Conservation (phyloP, 2,329 filamentous ascomycete genomes). For the Epicoccum nigrum region DNA sequence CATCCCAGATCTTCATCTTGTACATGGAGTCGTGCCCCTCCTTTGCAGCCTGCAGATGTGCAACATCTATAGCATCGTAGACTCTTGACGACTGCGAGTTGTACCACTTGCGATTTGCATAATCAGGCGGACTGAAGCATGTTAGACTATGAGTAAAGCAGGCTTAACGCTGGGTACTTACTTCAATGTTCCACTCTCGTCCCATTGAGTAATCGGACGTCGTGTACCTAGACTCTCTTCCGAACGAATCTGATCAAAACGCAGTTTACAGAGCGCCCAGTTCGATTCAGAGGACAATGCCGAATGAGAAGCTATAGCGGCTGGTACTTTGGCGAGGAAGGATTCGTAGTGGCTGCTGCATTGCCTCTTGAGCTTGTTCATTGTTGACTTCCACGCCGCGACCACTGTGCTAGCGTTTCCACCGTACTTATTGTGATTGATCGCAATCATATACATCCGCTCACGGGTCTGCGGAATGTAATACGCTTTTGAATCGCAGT, state of each 20-base stretch:
- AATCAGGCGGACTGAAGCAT: conserved; percentile 56
- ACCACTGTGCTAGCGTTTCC: conserved; percentile 20
- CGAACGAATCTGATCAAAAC: conserved; percentile 64
- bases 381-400: conserved; percentile 52
- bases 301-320: conserved; percentile 53
- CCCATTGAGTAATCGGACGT: conserved; percentile 66
- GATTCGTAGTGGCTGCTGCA: conserved; percentile 68
- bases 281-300: conserved; percentile 43
- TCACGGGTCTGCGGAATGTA: conserved; percentile 72
- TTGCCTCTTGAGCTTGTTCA: conserved; percentile 58
- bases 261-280: conserved; percentile 64
- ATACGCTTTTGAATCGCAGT: conserved; percentile 72
- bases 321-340: conserved; percentile 65
- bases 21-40: conserved; percentile 62
- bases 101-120: conserved; percentile 60
- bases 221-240: conserved; percentile 58
- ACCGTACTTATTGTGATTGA: conserved; percentile 39
- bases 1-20: conserved; percentile 63
- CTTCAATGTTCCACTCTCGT: conserved; percentile 58
- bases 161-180: neutral
- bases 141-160: neutral
- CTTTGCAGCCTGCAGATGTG: conserved; percentile 57
- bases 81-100: conserved; percentile 63
- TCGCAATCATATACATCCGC: conserved; percentile 56
- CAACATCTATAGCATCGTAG: conserved; percentile 70